A percentile compares a stretch with the other conserved stretches of the same genome.
These are phyloP conservation scores for Lenwebbia sp. DNA, from an alignment of 345 rosid genomes.

Conservation along the genomic window DNA sequence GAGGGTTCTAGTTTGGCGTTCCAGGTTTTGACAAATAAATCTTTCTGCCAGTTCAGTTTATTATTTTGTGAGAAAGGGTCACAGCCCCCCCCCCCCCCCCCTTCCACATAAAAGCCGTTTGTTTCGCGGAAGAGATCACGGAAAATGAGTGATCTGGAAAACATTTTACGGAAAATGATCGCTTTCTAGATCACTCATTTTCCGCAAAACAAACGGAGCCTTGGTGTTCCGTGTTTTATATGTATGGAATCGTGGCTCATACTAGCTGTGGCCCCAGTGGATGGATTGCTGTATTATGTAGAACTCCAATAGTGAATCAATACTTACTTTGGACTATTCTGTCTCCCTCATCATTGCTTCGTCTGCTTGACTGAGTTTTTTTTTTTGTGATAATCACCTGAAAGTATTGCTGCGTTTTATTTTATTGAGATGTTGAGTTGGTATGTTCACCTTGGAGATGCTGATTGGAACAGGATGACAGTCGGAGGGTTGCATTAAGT, in stretches of 20 bases:
- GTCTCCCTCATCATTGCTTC: neutral
- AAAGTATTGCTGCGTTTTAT: neutral
- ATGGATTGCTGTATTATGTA: neutral
- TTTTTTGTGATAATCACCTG: neutral
- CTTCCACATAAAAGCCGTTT: too few relatives aligned
- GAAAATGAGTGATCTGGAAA: too few relatives aligned
- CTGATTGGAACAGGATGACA: conserved; percentile 61
- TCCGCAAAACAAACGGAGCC: too few relatives aligned
- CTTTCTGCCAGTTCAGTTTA: neutral
- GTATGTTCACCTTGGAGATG: neutral
- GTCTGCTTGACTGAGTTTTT: neutral
- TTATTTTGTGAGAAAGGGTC: neutral
- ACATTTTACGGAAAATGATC: too few relatives aligned
- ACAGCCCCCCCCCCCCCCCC: too few relatives aligned
- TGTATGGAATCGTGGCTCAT: neutral
- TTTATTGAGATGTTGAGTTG: neutral
- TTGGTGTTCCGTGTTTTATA: neutral
- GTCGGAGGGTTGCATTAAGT: conserved; percentile 60
- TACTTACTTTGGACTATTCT: neutral
- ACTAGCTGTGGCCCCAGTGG: neutral
- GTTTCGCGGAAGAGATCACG: too few relatives aligned
- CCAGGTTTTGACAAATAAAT: neutral
- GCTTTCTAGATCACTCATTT: too few relatives aligned
- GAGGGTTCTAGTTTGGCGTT: neutral
- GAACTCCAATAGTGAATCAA: neutral